Evolutionary conservation across 805 yeast genomes (phyloP), one percentile per base, ranked within the genome.

Genomic region (Candida morakotiae): DNA sequence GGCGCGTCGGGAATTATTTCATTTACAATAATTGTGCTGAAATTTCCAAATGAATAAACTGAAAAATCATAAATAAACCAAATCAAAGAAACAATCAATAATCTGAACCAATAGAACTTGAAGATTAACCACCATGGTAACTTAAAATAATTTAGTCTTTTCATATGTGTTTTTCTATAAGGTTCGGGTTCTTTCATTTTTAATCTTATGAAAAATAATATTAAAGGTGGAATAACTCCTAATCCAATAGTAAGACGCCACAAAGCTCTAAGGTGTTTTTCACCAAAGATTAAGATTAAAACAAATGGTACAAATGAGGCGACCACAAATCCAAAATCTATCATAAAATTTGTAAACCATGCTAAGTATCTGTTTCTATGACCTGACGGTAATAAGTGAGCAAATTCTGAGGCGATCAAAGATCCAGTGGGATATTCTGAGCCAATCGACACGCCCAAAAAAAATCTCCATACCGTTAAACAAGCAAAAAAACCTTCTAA

Each of bases 51-150:
- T 0, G 96, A 87, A 62, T 87, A 89, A 9, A 81, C 76, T 27
- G 88, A 79, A 61, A 89, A 87, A 64, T 91, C 95, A 58, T 89
- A 89, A 51, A 87, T 69, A 68, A 87, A 88, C 98, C 98, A 89
- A 52, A 89, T 78, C 34, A 84, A 49, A 5, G 91, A 69, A 20
- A 87, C 85, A 31, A 87, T 65, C 8, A 67, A 30, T 41, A 88
- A 64, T 57, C 96, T 77, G 49, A 82, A 82, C 84, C 95, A 83
- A 64, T 91, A 89, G 58, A 79, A 85, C 60, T 83, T 87, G 49
- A 88, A 41, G 34, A 83, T 73, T 19, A 79, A 65, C 64, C 73
- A 55, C 63, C 82, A 79, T 36, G 97, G 97, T 44, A 77, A 73
- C 13, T 45, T 41, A 17, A 18, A 15, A 19, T 30, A 39, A 34